Evolutionary conservation across 129 eudicot species (phyloP).

Genomic region (Solidago caesia): DNA sequence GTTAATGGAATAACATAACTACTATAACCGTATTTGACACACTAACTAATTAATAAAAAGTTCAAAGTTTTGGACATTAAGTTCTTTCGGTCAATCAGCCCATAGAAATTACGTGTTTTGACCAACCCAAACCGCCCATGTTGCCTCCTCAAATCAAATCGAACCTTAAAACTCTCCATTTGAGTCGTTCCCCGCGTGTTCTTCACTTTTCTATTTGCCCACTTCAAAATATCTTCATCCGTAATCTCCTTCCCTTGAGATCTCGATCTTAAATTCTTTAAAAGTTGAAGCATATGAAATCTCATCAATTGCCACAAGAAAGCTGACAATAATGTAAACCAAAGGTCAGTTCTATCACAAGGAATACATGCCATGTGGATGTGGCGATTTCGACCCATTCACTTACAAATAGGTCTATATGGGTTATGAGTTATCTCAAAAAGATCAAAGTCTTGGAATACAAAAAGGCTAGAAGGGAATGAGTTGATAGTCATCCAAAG

Average conservation of each 20-base stretch:
- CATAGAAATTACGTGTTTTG: too few species aligned
- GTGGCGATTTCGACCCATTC: not conserved
- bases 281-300: slow-evolving; percentile 82
- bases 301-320: slow-evolving; percentile 99
- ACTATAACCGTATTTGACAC: too few species aligned
- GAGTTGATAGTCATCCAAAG: too few species aligned
- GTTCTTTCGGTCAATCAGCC: too few species aligned
- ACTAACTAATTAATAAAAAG: too few species aligned
- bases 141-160: not conserved
- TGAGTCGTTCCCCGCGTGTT: slow-evolving; percentile 66
- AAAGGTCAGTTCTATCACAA: not conserved
- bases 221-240: slow-evolving; percentile 74
- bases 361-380: slow-evolving; percentile 7
- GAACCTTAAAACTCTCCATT: slow-evolving; percentile 91
- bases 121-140: too few species aligned
- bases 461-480: too few species aligned
- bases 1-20: too few species aligned
- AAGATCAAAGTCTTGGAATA: too few species aligned
- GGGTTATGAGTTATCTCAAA: too few species aligned
- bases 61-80: too few species aligned
- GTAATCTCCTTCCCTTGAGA: slow-evolving; percentile 83
- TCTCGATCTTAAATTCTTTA: slow-evolving; percentile 75
- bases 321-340: slow-evolving; percentile 48
- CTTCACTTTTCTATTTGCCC: slow-evolving; percentile 91
- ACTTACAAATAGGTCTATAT: too few species aligned